phyloP scores from a whole-genome alignment of 1,139 yeast genomes.

The Scheffersomyces parashehatae region DNA sequence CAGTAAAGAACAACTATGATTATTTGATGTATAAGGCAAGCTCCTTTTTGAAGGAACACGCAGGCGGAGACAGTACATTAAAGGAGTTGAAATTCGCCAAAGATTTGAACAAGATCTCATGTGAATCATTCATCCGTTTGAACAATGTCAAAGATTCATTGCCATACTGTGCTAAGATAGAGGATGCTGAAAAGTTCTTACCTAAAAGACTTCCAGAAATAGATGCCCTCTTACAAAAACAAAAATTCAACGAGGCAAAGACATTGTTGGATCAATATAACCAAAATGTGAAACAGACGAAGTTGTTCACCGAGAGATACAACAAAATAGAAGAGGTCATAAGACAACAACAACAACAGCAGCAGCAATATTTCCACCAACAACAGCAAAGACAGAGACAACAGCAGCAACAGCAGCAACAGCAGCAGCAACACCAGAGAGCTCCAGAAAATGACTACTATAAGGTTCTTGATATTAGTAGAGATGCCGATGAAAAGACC shows the following conservation, averaged over 20 bases:
- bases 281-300: conserved; percentile 40
- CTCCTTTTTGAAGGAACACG: conserved; percentile 19
- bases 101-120: conserved; percentile 42
- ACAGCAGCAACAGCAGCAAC: conserved; percentile 42
- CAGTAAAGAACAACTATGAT: conserved; percentile 33
- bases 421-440: conserved; percentile 28
- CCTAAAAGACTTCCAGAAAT: conserved; percentile 49
- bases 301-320: conserved; percentile 33
- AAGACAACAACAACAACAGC: conserved; percentile 39
- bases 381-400: conserved; percentile 45
- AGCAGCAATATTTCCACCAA: conserved; percentile 47
- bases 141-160: conserved; percentile 29
- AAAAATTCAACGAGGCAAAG: conserved; percentile 46
- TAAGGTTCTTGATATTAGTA: conserved; percentile 68
- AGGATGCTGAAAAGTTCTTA: conserved; percentile 30
- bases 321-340: conserved; percentile 23
- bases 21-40: conserved; percentile 26
- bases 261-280: conserved; percentile 28
- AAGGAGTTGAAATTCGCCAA: conserved; percentile 20
- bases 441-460: conserved; percentile 74
- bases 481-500: conserved; percentile 69
- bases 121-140: conserved; percentile 46
- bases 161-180: conserved; percentile 34
- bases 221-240: conserved; percentile 39
- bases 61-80: conserved; percentile 8